A percentile compares a stretch with the other conserved stretches of the same genome.
Conservation (phyloP, 73 alveolate genomes). For the Paramecium octaurelia region DNA sequence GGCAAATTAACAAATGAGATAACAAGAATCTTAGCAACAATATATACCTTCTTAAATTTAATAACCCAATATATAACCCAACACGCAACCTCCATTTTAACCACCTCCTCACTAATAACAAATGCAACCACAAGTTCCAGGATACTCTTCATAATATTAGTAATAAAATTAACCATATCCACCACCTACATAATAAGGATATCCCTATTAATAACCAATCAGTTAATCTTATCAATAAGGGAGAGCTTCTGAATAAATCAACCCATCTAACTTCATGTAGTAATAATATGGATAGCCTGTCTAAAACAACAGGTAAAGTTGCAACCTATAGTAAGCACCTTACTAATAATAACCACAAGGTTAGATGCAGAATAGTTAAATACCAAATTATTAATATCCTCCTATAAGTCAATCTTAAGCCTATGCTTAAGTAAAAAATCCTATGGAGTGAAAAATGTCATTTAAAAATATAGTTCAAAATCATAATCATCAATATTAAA, state of each 20-base stretch:
- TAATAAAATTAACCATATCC: not conserved
- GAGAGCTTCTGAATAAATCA: not conserved
- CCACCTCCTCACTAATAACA: not conserved
- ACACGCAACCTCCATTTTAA: not conserved
- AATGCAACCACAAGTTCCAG: not conserved
- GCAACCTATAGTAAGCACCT: not conserved
- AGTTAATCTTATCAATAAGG: not conserved
- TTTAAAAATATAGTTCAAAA: not conserved
- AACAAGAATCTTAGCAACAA: not conserved
- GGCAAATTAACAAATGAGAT: not conserved
- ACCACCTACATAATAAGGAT: not conserved
- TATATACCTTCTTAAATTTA: not conserved
- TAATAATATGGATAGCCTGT: not conserved
- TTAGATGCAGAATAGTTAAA: not conserved
- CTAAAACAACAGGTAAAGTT: not conserved
- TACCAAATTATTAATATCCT: not conserved
- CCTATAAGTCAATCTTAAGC: not conserved
- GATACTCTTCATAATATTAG: not conserved
- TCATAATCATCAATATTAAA: not conserved
- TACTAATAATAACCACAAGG: not conserved
- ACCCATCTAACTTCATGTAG: not conserved
- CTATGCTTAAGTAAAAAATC: not conserved
- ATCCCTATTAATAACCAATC: not conserved
- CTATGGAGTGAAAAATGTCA: not conserved
- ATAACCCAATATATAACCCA: not conserved